Evolutionary conservation across 139 green algal species (phyloP).

Genomic region (Tetradesmus obliquus): DNA sequence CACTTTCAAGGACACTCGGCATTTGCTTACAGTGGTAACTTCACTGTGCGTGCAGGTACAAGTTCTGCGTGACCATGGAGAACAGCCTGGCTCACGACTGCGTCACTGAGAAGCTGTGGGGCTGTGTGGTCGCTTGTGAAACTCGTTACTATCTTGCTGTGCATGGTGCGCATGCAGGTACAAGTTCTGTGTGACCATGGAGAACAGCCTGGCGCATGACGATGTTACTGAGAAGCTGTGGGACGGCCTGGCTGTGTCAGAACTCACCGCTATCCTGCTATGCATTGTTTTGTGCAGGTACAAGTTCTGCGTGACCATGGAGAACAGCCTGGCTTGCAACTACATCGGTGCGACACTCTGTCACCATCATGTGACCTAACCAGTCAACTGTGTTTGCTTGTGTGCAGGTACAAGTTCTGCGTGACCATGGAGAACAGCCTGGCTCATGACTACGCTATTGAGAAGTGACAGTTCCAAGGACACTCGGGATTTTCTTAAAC

Average conservation of each 20-base stretch:
- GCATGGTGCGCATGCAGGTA: neutral
- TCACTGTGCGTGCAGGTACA: constrained; percentile 43
- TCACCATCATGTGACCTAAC: too few relatives aligned
- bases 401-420: constrained; percentile 41
- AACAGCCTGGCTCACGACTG: constrained; percentile 30
- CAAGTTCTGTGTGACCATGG: constrained; percentile 45
- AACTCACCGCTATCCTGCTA: too few relatives aligned
- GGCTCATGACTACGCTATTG: constrained; percentile 32
- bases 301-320: constrained; percentile 46
- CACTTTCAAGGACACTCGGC: constrained; percentile 40
- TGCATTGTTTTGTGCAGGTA: constrained; percentile 2
- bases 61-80: constrained; percentile 41
- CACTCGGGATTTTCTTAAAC: neutral
- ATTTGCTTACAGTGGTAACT: too few relatives aligned
- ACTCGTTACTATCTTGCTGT: neutral
- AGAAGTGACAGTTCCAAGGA: constrained; percentile 42
- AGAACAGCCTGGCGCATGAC: constrained; percentile 21
- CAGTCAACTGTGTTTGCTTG: too few relatives aligned
- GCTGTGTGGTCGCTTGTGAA: neutral
- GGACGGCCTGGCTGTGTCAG: neutral
- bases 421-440: constrained; percentile 34
- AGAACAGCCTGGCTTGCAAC: constrained; percentile 27
- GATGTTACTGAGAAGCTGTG: constrained; percentile 43
- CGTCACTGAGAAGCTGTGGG: constrained; percentile 43
- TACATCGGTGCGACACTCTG: constrained; percentile 43